Evolutionary conservation across 805 yeast species (phyloP), one percentile per base, ranked within the genome.

Genomic region (Saccharomycopsis microspora): DNA sequence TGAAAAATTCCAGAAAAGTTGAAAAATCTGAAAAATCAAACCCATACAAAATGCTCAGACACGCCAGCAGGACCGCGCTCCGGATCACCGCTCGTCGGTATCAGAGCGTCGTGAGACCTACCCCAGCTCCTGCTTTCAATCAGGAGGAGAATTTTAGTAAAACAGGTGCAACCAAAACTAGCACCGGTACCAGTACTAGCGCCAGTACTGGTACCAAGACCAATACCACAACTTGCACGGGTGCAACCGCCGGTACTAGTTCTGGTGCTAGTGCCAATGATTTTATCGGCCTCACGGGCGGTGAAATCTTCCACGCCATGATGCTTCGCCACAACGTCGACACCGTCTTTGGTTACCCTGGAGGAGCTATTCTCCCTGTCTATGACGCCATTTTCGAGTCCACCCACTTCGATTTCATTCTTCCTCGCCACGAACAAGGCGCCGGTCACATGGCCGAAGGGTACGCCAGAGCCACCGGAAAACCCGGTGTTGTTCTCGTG

Each of bases 381-480:
- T 93, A 84, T 62, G 98, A 93, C 64, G 97, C 97, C 56, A 93
- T 93, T 57, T 85, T 83, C 72, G 84, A 90, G 70, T 85, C 96
- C 27, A 80, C 82, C 49, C 78, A 84, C 60, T 90, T 93, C 74
- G 78, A 82, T 57, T 93, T 93, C 62, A 85, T 93, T 48, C 71
- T 93, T 55, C 98, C 98, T 43, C 78, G 94, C 60, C 97, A 93
- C 65, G 98, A 93, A 67, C 98, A 93, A 69, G 98, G 98, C 64
- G 98, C 97, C 11, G 98, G 98, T 46, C 98, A 93, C 68, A 93
- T 93, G 97, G 98, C 98, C 48, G 97, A 93, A 69, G 98, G 98
- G 51, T 93, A 93, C 58, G 97, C 98, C 48, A 76, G 95, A 57
- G 98, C 95, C 39, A 68, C 79, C 19, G 98, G 97, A 51, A 93